Conservation (phyloP, 108 stramenopile genomes). For the Mayamaea pseudoterrestris region DNA sequence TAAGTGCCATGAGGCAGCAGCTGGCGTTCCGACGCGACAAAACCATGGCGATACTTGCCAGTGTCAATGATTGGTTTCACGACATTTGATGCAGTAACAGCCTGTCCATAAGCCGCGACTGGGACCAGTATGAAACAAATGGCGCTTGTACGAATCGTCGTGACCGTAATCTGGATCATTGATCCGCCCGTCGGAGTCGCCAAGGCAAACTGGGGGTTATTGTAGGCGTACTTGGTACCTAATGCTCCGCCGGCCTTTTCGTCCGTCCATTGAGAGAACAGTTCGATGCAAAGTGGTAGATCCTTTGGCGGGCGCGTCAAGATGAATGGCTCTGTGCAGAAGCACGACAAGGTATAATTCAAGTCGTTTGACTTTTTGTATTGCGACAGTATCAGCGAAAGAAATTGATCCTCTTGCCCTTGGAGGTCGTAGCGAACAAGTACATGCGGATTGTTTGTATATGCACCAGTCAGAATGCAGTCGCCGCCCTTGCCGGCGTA, state of each 20-base stretch:
- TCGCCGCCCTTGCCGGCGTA: slow-evolving; percentile 35
- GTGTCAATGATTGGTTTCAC: slow-evolving; percentile 37
- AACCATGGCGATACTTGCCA: slow-evolving; percentile 57
- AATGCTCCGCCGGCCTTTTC: slow-evolving; percentile 43
- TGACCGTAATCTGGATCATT: slow-evolving; percentile 39
- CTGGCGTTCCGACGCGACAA: slow-evolving; percentile 27
- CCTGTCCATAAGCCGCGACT: slow-evolving; percentile 5
- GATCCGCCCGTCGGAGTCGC: slow-evolving; percentile 11
- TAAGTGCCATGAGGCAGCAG: slow-evolving; percentile 36
- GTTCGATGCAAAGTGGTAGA: slow-evolving; percentile 8
- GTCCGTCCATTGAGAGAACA: slow-evolving; percentile 16
- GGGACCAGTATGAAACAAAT: slow-evolving; percentile 43
- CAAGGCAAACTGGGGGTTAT: slow-evolving; percentile 47
- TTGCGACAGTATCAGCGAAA: slow-evolving; percentile 65
- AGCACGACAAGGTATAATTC: slow-evolving; percentile 57
- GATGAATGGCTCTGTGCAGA: slow-evolving; percentile 49
- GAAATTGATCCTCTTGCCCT: slow-evolving; percentile 28
- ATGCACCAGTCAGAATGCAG: slow-evolving; percentile 42
- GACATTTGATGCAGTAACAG: slow-evolving; percentile 11
- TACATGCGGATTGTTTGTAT: slow-evolving; percentile 69
- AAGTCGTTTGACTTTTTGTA: slow-evolving; percentile 54
- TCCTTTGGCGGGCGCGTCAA: slow-evolving; percentile 28
- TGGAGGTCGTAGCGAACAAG: slow-evolving; percentile 52
- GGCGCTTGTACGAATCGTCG: slow-evolving; percentile 26
- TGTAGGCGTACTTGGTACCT: slow-evolving; percentile 24